Evolutionary conservation across 1,284 basidiomycete species (phyloP), one percentile per base, ranked within the genome.

Genomic region (Puccinia novopanici): DNA sequence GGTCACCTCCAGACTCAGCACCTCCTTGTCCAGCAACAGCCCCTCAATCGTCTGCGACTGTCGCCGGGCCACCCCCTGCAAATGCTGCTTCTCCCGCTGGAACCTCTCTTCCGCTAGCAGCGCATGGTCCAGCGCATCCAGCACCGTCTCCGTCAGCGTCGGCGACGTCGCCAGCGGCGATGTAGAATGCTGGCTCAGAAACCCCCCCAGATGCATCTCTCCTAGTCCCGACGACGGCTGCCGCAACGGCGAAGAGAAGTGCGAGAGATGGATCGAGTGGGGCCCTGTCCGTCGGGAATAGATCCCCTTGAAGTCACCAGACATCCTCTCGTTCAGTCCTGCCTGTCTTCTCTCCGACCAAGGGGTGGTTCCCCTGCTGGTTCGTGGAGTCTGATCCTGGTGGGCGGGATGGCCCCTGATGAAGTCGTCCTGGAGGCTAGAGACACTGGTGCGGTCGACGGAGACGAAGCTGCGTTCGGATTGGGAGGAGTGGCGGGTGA

Each of bases 31-130:
- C 15, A 76, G 12, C 45, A 76, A 65, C 4, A 76, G 30, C 1
- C 42, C 22, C 61, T 76, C 75, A 45, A 76, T 76, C 42, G 55
- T 63, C 34, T 76, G 55, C 15, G 75, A 76, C 42, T 76, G 75
- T 3, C 59, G 48, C 3, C 61, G 57, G 3, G 75, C 75, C 12
- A 76, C 75, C n/a, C 59, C 48, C 30, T 76, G 75, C 27, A 76
- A 30, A 65, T 76, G 75, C 24, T 52, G 57, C 48, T 76, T 76
- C 24, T 76, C 75, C 8, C 75, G 19, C 34, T 48, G 57, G 34
- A 67, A 76, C 13, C 40, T 63, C 63, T 76, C 75, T 48, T 76
- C 61, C 10, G 75, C 75, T 40, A 45, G 61, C 19, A 76, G 30
- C 50, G 75, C 75, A 40, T 63, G 50, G 37, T 63, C 75, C 27